Conservation (phyloP, 2,329 filamentous ascomycete genomes). For the Penicillium polonicum region DNA sequence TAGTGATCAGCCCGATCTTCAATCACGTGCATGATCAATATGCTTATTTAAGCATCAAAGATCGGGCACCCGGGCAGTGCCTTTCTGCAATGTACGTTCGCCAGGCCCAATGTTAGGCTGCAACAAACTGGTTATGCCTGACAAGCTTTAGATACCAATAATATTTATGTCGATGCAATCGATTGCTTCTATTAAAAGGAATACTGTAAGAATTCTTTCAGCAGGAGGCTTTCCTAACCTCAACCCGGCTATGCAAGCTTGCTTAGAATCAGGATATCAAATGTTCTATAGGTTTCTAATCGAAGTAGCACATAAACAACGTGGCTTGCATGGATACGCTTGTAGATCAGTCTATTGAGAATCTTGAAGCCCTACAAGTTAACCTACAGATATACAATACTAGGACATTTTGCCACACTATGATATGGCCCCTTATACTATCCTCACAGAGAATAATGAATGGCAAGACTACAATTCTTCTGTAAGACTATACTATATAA, state of each 20-base stretch:
- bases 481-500: neutral
- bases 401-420: neutral
- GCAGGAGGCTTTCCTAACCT: neutral
- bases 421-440: neutral
- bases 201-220: neutral
- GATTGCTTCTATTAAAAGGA: conserved; percentile 5
- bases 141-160: neutral
- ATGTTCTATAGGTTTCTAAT: neutral
- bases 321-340: neutral
- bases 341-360: neutral
- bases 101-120: conserved; percentile 9
- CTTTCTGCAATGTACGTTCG: conserved; percentile 1
- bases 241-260: conserved; percentile 3
- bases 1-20: neutral
- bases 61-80: conserved; percentile 9
- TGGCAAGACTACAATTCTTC: neutral
- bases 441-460: neutral
- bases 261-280: neutral
- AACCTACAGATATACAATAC: neutral
- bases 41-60: neutral
- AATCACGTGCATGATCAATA: neutral
- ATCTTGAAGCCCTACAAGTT: neutral
- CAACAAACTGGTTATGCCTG: neutral
- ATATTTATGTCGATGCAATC: neutral
- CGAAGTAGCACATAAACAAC: neutral